These are phyloP conservation scores for Bruguiera hainesii DNA, from an alignment of 441 rosid species.

Conservation along the genomic window DNA sequence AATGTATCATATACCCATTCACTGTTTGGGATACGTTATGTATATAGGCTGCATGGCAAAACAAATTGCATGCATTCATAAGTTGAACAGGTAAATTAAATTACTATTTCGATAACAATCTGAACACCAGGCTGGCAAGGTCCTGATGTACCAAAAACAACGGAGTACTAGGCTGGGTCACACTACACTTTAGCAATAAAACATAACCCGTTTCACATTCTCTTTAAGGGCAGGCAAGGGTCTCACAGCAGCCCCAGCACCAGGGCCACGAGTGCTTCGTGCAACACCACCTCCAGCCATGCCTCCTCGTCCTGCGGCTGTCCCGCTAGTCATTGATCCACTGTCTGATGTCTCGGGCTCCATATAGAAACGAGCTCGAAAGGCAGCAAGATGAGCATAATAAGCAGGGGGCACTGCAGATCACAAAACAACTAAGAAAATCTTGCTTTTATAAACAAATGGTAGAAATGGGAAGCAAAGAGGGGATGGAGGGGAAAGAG, in stretches of 20 bases:
- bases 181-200: slow-evolving; percentile 44
- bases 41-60: neutral
- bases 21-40: neutral
- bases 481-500: neutral
- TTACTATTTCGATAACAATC: too few species aligned
- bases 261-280: slow-evolving; percentile 61
- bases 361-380: slow-evolving; percentile 94
- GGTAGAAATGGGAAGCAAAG: too few species aligned
- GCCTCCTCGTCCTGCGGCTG: slow-evolving; percentile 54
- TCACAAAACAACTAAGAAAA: slow-evolving; percentile 1
- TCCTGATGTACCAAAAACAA: neutral
- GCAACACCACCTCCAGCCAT: slow-evolving; percentile 51
- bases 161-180: neutral
- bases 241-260: slow-evolving; percentile 53
- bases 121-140: too few species aligned
- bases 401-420: slow-evolving; percentile 90
- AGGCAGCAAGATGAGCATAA: slow-evolving; percentile 97
- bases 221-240: slow-evolving; percentile 82
- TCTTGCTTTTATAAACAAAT: neutral
- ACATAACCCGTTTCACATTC: slow-evolving; percentile 86
- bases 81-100: too few species aligned
- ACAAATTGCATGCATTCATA: neutral
- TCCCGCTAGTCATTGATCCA: slow-evolving; percentile 85
- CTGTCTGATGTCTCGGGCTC: slow-evolving; percentile 98
- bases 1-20: neutral